Evolutionary conservation across 148 eudicot species (phyloP), one percentile per base, ranked within the genome.

Genomic region (Heliosperma pusillum): DNA sequence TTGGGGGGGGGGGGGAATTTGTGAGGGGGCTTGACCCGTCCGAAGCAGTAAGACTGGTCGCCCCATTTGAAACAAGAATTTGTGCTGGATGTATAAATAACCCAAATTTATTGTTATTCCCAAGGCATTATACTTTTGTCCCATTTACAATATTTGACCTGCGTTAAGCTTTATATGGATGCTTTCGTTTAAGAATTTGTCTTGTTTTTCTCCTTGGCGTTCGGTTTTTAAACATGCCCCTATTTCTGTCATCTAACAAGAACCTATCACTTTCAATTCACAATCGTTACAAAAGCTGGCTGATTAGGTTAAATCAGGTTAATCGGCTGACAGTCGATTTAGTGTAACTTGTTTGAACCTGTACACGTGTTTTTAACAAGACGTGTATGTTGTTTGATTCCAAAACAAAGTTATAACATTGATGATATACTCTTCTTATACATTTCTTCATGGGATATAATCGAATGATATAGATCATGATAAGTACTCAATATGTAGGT

Each of bases 401-500:
- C 22, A 2, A 21, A 50, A 24, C 9, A 63, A 61, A 63, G 40
- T 76, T 57, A 44, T 71, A 50, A 60, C 30, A 17, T 40, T 63
- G 40, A 13, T 6, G 40, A 63, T 63, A 15, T 63, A 58, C 11
- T 20, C 12, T 58, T 58, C 62, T 20, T 8, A 16, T 63, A 63
- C n/a, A 13, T n/a, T 2, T 22, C 8, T 44, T 22, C 29, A 22
- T 44, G 27, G 21, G 72, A 44, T 69, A 44, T 44, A 21, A 44
- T 22, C 47, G 30, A 69, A 15, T 33, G 60, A 77, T 36, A 30
- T 26, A 26, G 11, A 17, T 69, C 12, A 17, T 9, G 21, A 8
- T 55, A 20, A 44, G 53, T 68, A 45, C 24, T 44, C 30, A 44
- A 44, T 68, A 26, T 85, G 80, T 87, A 94, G 98, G 81, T 94